A percentile compares a stretch with the other conserved stretches of the same genome.
phyloP scores from a whole-genome alignment of 208 protist genomes.

The Naegleria fowleri region DNA sequence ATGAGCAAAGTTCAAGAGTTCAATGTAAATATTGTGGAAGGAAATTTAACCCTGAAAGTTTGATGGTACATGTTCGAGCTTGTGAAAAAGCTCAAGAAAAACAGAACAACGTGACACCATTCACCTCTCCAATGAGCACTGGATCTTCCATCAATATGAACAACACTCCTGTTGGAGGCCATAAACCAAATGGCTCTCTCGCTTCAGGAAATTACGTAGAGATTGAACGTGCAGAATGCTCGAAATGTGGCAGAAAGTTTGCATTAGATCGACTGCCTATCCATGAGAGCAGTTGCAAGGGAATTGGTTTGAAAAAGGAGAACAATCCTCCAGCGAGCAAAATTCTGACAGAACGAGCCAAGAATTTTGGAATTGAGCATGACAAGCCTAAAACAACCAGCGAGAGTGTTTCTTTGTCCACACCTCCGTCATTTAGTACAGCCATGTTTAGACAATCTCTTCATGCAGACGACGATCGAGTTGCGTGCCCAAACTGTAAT shows the following conservation, averaged over 20 bases:
- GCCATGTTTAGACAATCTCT: background rate
- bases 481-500: background rate
- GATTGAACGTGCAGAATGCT: background rate
- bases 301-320: background rate
- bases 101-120: background rate
- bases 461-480: background rate
- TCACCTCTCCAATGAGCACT: too few species aligned
- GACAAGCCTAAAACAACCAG: background rate
- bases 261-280: background rate
- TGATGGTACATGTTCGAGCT: background rate
- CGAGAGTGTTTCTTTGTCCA: background rate
- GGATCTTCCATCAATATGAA: too few species aligned
- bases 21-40: background rate
- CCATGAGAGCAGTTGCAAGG: background rate
- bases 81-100: background rate
- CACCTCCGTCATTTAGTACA: background rate
- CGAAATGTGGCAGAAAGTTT: slow-evolving; percentile 15
- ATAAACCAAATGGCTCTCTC: background rate
- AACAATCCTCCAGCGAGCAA: background rate
- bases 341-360: background rate
- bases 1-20: background rate
- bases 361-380: background rate
- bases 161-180: background rate
- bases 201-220: background rate
- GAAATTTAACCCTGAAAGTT: background rate